phyloP scores from a whole-genome alignment of 2,329 filamentous ascomycete genomes.

The Pseudocercospora musae region DNA sequence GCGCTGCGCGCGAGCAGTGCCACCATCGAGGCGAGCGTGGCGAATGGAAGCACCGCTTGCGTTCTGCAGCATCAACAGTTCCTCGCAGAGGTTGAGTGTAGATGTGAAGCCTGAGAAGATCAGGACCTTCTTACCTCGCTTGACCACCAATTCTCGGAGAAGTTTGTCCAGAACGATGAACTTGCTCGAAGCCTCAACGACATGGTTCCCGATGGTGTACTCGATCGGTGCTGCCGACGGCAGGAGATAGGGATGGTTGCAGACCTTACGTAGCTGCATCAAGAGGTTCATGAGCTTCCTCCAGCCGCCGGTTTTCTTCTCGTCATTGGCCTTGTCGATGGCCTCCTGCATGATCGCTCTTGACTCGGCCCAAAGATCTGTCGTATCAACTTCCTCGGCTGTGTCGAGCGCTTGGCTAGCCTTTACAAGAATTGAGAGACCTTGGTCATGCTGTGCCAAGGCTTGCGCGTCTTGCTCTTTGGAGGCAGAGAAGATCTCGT shows the following conservation, averaged over 20 bases:
- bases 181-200: slow-evolving; percentile 54
- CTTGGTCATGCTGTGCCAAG: slow-evolving; percentile 37
- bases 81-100: slow-evolving; percentile 52
- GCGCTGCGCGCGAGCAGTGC: slow-evolving; percentile 47
- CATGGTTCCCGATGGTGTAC: slow-evolving; percentile 46
- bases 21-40: slow-evolving; percentile 51
- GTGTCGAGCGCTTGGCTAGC: slow-evolving; percentile 30
- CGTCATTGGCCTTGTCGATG: slow-evolving; percentile 32
- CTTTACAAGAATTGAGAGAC: slow-evolving; percentile 28
- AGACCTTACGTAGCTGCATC: slow-evolving; percentile 56
- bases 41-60: slow-evolving; percentile 42
- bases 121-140: slow-evolving; percentile 52
- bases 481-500: slow-evolving; percentile 51
- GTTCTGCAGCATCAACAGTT: slow-evolving; percentile 47
- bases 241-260: slow-evolving; percentile 54
- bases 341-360: slow-evolving; percentile 43
- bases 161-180: slow-evolving; percentile 55
- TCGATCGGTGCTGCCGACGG: slow-evolving; percentile 46
- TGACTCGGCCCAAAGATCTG: slow-evolving; percentile 47
- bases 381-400: slow-evolving; percentile 19
- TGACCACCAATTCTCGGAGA: slow-evolving; percentile 48
- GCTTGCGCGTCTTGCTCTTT: slow-evolving; percentile 45
- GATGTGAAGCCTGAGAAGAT: slow-evolving; percentile 57
- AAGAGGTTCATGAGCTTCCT: slow-evolving; percentile 52
- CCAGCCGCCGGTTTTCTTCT: slow-evolving; percentile 28